Conservation (phyloP, 495 filamentous ascomycete species). For the Annulohypoxylon maeteangense region DNA sequence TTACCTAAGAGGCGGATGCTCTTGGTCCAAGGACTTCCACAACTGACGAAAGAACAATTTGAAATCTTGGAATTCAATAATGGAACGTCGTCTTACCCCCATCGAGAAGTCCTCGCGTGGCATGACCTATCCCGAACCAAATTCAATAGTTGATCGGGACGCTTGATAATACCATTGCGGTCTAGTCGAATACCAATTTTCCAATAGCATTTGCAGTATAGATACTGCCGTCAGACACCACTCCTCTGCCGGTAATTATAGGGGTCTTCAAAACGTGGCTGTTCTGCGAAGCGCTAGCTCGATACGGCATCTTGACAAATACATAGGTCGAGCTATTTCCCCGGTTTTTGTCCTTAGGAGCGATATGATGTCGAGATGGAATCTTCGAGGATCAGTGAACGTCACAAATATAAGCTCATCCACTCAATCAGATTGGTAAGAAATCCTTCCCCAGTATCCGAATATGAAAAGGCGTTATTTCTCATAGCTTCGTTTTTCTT, state of each 20-base stretch:
- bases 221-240: not conserved
- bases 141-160: not conserved
- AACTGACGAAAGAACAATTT: not conserved
- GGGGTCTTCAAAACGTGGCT: not conserved
- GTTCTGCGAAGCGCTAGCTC: not conserved
- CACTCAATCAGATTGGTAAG: not conserved
- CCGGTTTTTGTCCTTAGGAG: not conserved
- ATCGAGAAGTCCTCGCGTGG: not conserved
- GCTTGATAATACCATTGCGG: not conserved
- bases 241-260: not conserved
- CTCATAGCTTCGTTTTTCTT: not conserved
- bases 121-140: not conserved
- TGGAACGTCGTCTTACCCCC: not conserved
- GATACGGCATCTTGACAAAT: not conserved
- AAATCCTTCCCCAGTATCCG: not conserved
- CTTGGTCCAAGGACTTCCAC: not conserved
- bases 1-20: not conserved
- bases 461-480: not conserved
- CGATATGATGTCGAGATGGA: not conserved
- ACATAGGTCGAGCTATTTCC: not conserved
- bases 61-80: not conserved
- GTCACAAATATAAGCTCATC: not conserved
- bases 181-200: not conserved
- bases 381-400: not conserved
- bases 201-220: not conserved